Evolutionary conservation across 257 asterid genomes (phyloP).

Genomic region (Nicotiana sylvestris): DNA sequence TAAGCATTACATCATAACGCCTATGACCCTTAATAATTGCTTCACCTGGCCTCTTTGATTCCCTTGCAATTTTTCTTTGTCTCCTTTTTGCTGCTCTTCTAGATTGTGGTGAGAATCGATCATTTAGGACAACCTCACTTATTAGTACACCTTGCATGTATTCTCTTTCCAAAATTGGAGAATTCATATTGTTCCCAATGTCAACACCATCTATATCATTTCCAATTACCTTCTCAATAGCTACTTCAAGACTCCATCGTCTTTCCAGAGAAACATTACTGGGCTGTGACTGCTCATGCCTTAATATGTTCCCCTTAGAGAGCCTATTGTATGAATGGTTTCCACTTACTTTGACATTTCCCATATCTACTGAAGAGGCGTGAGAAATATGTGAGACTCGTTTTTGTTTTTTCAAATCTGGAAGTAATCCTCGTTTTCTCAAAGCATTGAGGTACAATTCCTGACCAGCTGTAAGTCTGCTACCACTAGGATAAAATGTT

Average conservation of each 20-base stretch:
- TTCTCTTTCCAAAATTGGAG: conserved; percentile 86
- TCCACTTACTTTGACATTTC: conserved; percentile 42
- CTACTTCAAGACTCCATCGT: conserved; percentile 89
- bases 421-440: conserved; percentile 76
- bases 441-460: conserved; percentile 72
- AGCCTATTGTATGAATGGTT: conserved; percentile 41
- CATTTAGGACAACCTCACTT: conserved; percentile 63
- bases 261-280: conserved; percentile 62
- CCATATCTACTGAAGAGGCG: conserved; percentile 47
- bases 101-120: conserved; percentile 67
- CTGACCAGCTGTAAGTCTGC: conserved; percentile 58
- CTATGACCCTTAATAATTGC: conserved; percentile 91
- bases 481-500: conserved; percentile 78
- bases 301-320: conserved; percentile 44
- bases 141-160: conserved; percentile 96
- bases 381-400: conserved; percentile 71
- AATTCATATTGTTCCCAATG: conserved; percentile 43
- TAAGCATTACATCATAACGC: conserved; percentile 89
- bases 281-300: conserved; percentile 52
- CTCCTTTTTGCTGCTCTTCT: conserved; percentile 58
- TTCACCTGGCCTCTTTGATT: conserved; percentile 82
- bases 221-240: conserved; percentile 85
- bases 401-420: conserved; percentile 63
- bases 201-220: conserved; percentile 40
- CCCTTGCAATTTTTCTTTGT: conserved; percentile 62